These are phyloP conservation scores for Pythium vanterpoolii DNA, from an alignment of 352 stramenopile genomes.

Conservation along the genomic window DNA sequence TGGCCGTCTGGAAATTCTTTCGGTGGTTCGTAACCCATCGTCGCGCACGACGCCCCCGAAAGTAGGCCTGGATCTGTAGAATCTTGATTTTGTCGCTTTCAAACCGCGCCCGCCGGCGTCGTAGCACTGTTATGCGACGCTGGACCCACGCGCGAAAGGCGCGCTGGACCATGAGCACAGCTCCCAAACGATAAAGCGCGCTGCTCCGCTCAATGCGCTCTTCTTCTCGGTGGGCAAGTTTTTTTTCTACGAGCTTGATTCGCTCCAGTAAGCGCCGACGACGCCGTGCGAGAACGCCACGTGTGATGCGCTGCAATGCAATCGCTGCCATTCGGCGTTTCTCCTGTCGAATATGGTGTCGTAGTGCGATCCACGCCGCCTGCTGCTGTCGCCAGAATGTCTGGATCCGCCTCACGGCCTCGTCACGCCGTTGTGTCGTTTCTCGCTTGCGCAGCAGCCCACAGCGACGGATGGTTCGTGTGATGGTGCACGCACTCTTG, in stretches of 20 bases:
- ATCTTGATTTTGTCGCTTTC: constrained; percentile 60
- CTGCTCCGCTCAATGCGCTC: constrained; percentile 7
- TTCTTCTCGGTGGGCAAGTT: constrained; percentile 7
- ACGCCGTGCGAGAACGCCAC: constrained; percentile 33
- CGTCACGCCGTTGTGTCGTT: constrained; percentile 3
- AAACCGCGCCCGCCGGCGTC: constrained; percentile 49
- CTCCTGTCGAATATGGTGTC: constrained; percentile 35
- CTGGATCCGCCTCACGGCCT: constrained; percentile 40
- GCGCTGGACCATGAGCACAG: constrained; percentile 43
- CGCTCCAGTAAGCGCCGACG: constrained; percentile 33
- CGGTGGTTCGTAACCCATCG: constrained; percentile 24
- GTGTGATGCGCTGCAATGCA: constrained; percentile 38
- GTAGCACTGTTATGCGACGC: constrained; percentile 29
- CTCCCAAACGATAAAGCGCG: constrained; percentile 24
- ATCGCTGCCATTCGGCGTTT: constrained; percentile 33
- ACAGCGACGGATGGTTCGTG: constrained; percentile 33
- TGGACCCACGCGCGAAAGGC: constrained; percentile 40
- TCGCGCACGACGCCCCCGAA: constrained; percentile 37
- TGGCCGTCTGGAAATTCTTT: constrained; percentile 20
- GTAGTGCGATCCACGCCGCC: constrained; percentile 43
- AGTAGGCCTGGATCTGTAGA: constrained; percentile 50
- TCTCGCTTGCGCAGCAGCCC: neutral
- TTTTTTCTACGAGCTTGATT: constrained; percentile 28
- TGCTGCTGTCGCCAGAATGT: constrained; percentile 48
- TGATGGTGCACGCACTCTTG: constrained; percentile 44